These are phyloP conservation scores for Wickerhamomyces canadensis DNA, from an alignment of 805 yeast genomes.

Conservation along the genomic window DNA sequence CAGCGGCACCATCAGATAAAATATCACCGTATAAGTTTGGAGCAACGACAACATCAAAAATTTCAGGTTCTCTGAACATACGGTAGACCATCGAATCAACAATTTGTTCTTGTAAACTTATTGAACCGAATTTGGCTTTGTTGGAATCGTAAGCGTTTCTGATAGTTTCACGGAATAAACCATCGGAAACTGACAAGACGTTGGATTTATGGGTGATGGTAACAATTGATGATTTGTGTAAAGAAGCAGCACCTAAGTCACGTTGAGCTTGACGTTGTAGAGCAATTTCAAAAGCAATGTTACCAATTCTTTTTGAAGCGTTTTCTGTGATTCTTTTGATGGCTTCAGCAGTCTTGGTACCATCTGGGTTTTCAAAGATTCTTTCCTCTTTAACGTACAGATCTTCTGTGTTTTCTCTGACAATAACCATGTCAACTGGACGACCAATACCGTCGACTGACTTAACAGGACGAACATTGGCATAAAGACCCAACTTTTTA, in stretches of 20 bases:
- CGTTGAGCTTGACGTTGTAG: conserved; percentile 82
- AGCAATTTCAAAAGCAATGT: conserved; percentile 89
- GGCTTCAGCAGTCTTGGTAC: conserved; percentile 92
- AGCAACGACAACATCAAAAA: conserved; percentile 96
- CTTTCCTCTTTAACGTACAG: conserved; percentile 92
- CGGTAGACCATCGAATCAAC: conserved; percentile 99
- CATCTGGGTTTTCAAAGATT: conserved; percentile 67
- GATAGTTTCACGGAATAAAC: conserved; percentile 86
- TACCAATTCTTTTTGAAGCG: conserved; percentile 83
- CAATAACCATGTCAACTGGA: conserved; percentile 96
- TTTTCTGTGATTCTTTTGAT: conserved; percentile 90
- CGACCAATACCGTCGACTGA: conserved; percentile 80
- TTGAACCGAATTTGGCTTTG: conserved; percentile 48
- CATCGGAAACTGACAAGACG: conserved; percentile 88
- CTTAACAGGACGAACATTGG: conserved; percentile 97
- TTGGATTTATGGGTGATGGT: conserved; percentile 97
- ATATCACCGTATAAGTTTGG: conserved; percentile 98
- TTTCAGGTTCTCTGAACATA: conserved; percentile 97
- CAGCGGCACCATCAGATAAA: conserved; percentile 96
- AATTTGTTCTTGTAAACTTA: conserved; percentile 87
- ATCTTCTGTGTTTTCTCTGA: conserved; percentile 98
- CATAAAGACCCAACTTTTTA: conserved; percentile 89
- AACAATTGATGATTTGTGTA: conserved; percentile 53
- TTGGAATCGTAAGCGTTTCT: conserved; percentile 42
- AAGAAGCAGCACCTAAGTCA: conserved; percentile 50